A percentile compares a stretch with the other conserved stretches of the same genome.
Conservation (phyloP, 140 eudicot species). For the Senecio squalidus region DNA sequence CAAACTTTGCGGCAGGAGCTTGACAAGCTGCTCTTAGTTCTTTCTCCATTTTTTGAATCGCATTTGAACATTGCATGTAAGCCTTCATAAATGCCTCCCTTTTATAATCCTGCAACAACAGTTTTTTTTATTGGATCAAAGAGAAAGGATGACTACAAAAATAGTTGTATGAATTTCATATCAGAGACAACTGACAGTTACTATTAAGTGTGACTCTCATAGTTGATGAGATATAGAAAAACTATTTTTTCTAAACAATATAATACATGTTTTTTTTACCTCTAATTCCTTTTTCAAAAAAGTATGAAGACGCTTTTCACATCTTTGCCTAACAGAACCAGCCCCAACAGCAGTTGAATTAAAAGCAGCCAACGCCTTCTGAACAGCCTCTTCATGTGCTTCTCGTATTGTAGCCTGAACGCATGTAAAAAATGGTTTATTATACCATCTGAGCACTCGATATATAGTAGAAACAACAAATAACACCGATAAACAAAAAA, state of each 20-base stretch:
- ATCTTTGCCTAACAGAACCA: slow-evolving; percentile 79
- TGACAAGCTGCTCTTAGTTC: slow-evolving; percentile 71
- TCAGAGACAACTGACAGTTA: too few relatives aligned
- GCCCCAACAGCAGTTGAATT: slow-evolving; percentile 81
- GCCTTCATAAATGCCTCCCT: slow-evolving; percentile 91
- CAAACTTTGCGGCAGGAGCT: slow-evolving; percentile 64
- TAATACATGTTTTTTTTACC: slow-evolving; percentile 33
- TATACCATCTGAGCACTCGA: background rate
- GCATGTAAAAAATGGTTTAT: background rate
- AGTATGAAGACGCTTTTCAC: slow-evolving; percentile 73
- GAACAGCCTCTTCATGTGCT: slow-evolving; percentile 95
- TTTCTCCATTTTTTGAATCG: slow-evolving; percentile 83
- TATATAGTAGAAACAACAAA: background rate
- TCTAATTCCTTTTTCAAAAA: slow-evolving; percentile 83
- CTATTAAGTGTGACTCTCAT: too few relatives aligned
- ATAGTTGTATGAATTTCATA: background rate
- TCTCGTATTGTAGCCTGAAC: slow-evolving; percentile 82
- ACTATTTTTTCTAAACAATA: background rate
- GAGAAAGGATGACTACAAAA: background rate
- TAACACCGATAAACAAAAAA: background rate
- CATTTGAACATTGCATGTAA: slow-evolving; percentile 65
- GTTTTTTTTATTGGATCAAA: slow-evolving; percentile 1
- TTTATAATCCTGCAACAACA: slow-evolving; percentile 72
- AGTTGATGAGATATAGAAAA: background rate
- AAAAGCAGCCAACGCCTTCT: slow-evolving; percentile 62